Evolutionary conservation across 2,329 filamentous ascomycete genomes (phyloP).

Genomic region (Curvularia sp.): DNA sequence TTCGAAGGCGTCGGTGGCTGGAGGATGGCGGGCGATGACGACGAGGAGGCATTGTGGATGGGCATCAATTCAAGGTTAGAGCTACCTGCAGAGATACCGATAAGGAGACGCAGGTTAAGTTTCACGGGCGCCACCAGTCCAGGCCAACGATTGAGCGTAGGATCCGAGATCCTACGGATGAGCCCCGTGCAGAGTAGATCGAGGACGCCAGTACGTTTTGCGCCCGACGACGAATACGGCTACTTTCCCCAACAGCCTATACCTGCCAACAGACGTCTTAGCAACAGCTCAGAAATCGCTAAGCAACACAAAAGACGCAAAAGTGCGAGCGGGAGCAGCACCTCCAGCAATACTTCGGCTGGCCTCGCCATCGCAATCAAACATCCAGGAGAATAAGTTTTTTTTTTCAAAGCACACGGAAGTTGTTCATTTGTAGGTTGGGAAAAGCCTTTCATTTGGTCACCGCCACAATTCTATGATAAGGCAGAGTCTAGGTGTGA

Average conservation of each 20-base stretch:
- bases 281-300: conserved; percentile 30
- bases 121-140: conserved; percentile 43
- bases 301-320: conserved; percentile 35
- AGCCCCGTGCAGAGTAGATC: conserved; percentile 48
- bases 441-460: background rate
- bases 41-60: conserved; percentile 55
- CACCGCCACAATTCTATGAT: background rate
- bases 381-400: conserved; percentile 18
- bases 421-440: background rate
- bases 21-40: conserved; percentile 47
- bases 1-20: conserved; percentile 55
- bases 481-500: background rate
- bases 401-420: no score
- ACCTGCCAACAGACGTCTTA: conserved; percentile 23
- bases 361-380: conserved; percentile 23
- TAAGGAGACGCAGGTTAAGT: conserved; percentile 40
- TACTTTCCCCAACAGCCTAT: conserved; percentile 40
- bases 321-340: conserved; percentile 37
- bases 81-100: conserved; percentile 43
- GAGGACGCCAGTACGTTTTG: conserved; percentile 41
- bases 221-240: conserved; percentile 24
- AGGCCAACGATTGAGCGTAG: conserved; percentile 37
- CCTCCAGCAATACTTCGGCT: conserved; percentile 23
- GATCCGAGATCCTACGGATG: conserved; percentile 47
- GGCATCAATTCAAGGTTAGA: conserved; percentile 53